Evolutionary conservation across 306 rosid genomes (phyloP).

Genomic region (Medicago ruthenica): DNA sequence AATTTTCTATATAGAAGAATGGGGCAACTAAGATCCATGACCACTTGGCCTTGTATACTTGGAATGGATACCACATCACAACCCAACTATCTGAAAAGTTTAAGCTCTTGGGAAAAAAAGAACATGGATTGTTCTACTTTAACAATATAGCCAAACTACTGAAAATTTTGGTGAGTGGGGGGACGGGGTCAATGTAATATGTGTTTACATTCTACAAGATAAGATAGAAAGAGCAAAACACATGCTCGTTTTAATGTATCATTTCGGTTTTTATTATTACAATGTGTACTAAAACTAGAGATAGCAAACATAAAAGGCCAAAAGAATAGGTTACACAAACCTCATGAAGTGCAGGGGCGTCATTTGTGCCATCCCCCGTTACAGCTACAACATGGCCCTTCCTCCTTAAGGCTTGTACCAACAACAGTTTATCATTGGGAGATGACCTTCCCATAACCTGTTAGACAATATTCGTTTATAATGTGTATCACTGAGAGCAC

Average conservation of each 20-base stretch:
- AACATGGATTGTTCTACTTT: constrained; percentile 3
- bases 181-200: not conserved
- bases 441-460: constrained; percentile 98
- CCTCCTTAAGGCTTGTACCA: constrained; percentile 91
- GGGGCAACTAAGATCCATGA: not conserved
- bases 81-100: not conserved
- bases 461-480: constrained; percentile 25
- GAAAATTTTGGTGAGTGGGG: not conserved
- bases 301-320: constrained; percentile 32
- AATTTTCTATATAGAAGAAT: not conserved
- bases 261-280: constrained; percentile 2
- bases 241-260: not conserved
- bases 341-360: constrained; percentile 98
- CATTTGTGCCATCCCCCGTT: constrained; percentile 96
- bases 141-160: constrained; percentile 2
- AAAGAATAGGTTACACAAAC: constrained; percentile 45
- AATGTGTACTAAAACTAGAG: not conserved
- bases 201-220: not conserved
- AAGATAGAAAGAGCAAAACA: constrained; percentile 11
- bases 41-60: constrained; percentile 11
- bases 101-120: not conserved
- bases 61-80: not conserved
- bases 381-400: constrained; percentile 88
- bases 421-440: constrained; percentile 86
- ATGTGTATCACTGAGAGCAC: constrained; percentile 44